These are phyloP conservation scores for Diaporthe batatas DNA, from an alignment of 2,329 filamentous ascomycete species.

Conservation along the genomic window DNA sequence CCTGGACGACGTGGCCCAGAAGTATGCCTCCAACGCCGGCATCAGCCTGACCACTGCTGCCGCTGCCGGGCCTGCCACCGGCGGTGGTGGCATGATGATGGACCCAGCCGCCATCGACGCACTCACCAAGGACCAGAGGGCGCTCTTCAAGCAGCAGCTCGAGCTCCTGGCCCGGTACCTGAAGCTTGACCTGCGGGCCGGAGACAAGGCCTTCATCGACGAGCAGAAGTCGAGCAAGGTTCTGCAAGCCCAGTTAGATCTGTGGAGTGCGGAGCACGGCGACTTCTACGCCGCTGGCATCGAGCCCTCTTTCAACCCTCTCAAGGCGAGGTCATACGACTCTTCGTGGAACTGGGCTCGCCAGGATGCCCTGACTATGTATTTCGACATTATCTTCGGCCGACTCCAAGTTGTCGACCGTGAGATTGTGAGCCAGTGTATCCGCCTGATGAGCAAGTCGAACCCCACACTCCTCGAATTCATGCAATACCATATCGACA, in stretches of 20 bases:
- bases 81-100: conserved; percentile 97
- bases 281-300: conserved; percentile 97
- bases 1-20: conserved; percentile 88
- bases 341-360: conserved; percentile 99
- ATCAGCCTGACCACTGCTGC: conserved; percentile 85
- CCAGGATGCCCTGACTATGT: conserved; percentile 98
- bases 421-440: conserved; percentile 98
- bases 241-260: conserved; percentile 91
- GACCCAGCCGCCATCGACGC: conserved; percentile 97
- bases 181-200: conserved; percentile 96
- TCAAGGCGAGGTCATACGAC: conserved; percentile 97
- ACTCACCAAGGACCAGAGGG: conserved; percentile 94
- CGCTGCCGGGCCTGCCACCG: conserved; percentile 78
- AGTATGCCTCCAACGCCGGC: conserved; percentile 87
- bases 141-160: conserved; percentile 97
- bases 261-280: conserved; percentile 96
- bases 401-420: conserved; percentile 92
- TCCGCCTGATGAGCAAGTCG: conserved; percentile 98
- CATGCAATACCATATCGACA: conserved; percentile 99
- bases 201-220: conserved; percentile 90
- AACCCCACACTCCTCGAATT: conserved; percentile 96
- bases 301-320: conserved; percentile 89
- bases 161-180: conserved; percentile 95
- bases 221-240: conserved; percentile 88
- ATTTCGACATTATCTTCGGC: conserved; percentile 98